Percentiles rank a stretch among this genome's conserved stretches.
These are phyloP conservation scores for Dothistroma septosporum DNA, from an alignment of 2,329 filamentous ascomycete species.

Conservation along the genomic window DNA sequence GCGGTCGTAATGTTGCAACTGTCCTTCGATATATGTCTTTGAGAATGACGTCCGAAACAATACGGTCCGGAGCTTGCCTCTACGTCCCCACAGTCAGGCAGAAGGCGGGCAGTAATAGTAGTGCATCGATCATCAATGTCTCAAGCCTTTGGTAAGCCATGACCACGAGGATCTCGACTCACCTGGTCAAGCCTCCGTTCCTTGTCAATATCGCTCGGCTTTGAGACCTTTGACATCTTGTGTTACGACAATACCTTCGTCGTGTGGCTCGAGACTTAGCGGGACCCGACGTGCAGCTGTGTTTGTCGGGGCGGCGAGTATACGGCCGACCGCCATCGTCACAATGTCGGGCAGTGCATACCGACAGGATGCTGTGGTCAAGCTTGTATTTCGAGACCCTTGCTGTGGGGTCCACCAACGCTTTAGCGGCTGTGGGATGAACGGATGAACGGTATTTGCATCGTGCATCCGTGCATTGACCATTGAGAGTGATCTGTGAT, in stretches of 20 bases:
- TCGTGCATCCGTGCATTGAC: conserved; percentile 9
- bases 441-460: conserved; percentile 7
- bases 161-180: conserved; percentile 11
- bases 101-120: conserved; percentile 15
- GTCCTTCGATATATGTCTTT: conserved; percentile 14
- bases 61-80: conserved; percentile 22
- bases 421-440: conserved; percentile 15
- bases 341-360: conserved; percentile 13
- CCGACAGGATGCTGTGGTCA: conserved; percentile 19
- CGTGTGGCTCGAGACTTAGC: neutral
- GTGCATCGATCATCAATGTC: conserved; percentile 16
- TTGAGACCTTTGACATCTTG: neutral
- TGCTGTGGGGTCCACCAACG: conserved; percentile 8
- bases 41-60: conserved; percentile 24
- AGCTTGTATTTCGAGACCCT: conserved; percentile 20
- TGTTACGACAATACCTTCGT: neutral
- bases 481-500: conserved; percentile 16
- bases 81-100: conserved; percentile 24
- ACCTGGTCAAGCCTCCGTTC: conserved; percentile 2
- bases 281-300: conserved; percentile 1
- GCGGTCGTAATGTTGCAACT: conserved; percentile 8
- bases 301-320: neutral
- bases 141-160: conserved; percentile 20
- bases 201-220: conserved; percentile 5
- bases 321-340: conserved; percentile 12